These are phyloP conservation scores for Camellia japonica DNA, from an alignment of 148 eudicot species.

Conservation along the genomic window DNA sequence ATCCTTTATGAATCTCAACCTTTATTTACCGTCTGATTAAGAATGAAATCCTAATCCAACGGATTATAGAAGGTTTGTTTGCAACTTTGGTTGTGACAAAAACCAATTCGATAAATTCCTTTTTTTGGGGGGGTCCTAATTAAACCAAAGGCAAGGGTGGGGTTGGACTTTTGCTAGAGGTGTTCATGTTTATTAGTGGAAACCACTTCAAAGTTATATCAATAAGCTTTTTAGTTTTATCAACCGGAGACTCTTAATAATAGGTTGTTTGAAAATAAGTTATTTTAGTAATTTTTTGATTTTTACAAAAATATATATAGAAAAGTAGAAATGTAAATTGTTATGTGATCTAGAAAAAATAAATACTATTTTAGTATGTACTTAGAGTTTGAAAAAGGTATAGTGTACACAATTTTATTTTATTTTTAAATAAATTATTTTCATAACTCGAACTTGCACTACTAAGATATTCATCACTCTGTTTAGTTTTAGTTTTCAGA, in stretches of 20 bases:
- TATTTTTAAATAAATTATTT: too few relatives aligned
- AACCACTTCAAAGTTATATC: constrained; percentile 7
- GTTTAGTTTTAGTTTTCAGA: too few relatives aligned
- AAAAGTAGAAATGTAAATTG: too few relatives aligned
- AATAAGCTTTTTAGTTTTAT: constrained; percentile 8
- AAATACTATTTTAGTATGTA: too few relatives aligned
- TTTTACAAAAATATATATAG: too few relatives aligned
- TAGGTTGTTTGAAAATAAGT: neutral
- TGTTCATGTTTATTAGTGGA: constrained; percentile 16
- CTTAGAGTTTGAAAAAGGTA: too few relatives aligned
- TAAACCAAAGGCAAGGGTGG: neutral
- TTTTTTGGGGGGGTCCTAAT: neutral
- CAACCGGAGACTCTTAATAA: neutral
- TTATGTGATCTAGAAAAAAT: too few relatives aligned
- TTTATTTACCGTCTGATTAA: neutral
- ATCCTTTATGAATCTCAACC: neutral
- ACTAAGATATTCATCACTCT: too few relatives aligned
- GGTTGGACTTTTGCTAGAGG: constrained; percentile 16
- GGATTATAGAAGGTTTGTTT: neutral
- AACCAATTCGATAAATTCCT: neutral
- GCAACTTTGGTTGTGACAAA: neutral
- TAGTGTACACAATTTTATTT: too few relatives aligned
- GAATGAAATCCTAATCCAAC: neutral
- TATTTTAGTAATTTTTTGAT: too few relatives aligned
- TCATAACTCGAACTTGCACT: too few relatives aligned